Base-by-base conservation (phyloP, 208 protist genomes). In the Crithidia mellificae region DNA sequence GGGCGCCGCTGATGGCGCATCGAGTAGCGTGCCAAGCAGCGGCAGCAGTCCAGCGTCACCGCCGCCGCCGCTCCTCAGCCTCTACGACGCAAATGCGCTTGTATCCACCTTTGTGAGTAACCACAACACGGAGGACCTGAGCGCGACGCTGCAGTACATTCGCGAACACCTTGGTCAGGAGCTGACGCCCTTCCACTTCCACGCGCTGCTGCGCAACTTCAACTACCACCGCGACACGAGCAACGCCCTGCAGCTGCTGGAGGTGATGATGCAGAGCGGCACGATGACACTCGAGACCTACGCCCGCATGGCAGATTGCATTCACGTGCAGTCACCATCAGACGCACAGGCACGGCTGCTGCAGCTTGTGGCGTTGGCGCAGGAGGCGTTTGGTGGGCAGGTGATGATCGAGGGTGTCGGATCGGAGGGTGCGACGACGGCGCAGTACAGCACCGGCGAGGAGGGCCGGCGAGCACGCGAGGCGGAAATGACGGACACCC, bases 141-240 rank as follows among this genome's bases (percentile, higher is more conserved):
- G 85, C 54, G 67, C 72, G 9, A 56, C 80, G 8, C 59, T 94
- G 29, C 86, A 92, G 74, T 90, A 94, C 72, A 83, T 93, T 15
- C 85, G 88, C 32, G 87, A 93, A 70, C 81, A 65, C 12, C 71
- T 96, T 7, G 65, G 68, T 17, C 71, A 90, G 73, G 72, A 79
- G 25, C 73, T 96, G 55, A 57, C 67, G 11, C 65, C 72, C 17
- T 85, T 76, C 43, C 88, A 96, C 75, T 91, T 91, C 74, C 82
- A 94, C 73, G 64, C 86, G 6, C 72, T 96, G 25, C 78, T 96
- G 46, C 91, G 91, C 39, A 77, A 84, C 30, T 93, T 96, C 56
- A 91, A 78, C 77, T 83, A 90, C 49, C 74, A 83, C 38, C 81
- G 77, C 9, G 86, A 94, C 50, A 75, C 72, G 17, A 78, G 87